Evolutionary conservation across 306 rosid genomes (phyloP).

Genomic region (Castanospermum australe): DNA sequence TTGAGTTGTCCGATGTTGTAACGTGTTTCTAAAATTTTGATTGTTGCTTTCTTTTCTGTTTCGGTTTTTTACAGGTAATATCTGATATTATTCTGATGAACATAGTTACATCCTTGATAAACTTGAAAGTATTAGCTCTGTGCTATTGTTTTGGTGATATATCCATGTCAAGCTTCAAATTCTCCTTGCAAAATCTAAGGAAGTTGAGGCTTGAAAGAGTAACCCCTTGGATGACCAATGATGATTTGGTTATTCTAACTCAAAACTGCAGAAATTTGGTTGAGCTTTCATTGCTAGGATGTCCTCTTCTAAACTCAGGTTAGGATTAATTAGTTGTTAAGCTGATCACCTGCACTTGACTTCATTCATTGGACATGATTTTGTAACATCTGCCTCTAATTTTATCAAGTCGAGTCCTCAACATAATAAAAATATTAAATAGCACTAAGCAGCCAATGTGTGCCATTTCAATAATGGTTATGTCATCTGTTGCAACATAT

Average conservation of each 20-base stretch:
- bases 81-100: conserved; percentile 52
- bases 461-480: conserved; percentile 13
- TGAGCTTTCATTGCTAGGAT: conserved; percentile 76
- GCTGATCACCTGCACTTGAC: conserved; percentile 14
- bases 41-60: conserved; percentile 20
- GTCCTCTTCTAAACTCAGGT: conserved; percentile 74
- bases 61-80: conserved; percentile 56
- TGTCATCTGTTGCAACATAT: conserved; percentile 8
- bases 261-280: conserved; percentile 59
- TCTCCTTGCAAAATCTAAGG: conserved; percentile 54
- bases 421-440: background rate
- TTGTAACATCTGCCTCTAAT: conserved; percentile 21
- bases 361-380: conserved; percentile 11
- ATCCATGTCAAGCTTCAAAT: conserved; percentile 59
- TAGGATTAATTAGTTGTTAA: conserved; percentile 30
- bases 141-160: conserved; percentile 83
- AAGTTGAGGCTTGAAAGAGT: conserved; percentile 74
- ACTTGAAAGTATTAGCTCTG: conserved; percentile 64
- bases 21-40: background rate
- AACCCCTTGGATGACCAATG: conserved; percentile 81
- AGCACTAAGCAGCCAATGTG: conserved; percentile 1
- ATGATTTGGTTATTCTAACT: conserved; percentile 58
- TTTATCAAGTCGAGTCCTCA: conserved; percentile 9
- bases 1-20: conserved; percentile 20
- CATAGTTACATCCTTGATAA: conserved; percentile 46